Percentiles rank a stretch among this genome's conserved stretches.
These are phyloP conservation scores for Cyclotella sp. DNA, from an alignment of 108 stramenopile genomes.

Conservation along the genomic window DNA sequence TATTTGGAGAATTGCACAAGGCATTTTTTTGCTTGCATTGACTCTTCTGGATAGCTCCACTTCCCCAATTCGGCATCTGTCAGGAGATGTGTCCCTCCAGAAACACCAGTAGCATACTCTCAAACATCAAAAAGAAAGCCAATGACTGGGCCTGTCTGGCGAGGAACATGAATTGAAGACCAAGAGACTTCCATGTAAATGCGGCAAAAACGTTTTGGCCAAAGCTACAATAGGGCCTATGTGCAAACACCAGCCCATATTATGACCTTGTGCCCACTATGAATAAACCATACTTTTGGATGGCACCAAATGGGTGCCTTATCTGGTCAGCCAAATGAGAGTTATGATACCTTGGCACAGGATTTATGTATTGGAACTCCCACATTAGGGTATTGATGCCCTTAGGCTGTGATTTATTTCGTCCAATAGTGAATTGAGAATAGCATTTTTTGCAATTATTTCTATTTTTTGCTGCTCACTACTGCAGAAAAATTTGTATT, in stretches of 20 bases:
- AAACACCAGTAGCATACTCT: neutral
- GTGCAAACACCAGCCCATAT: neutral
- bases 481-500: too few species aligned
- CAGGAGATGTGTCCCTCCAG: neutral
- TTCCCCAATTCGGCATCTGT: neutral
- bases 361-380: slow-evolving; percentile 11
- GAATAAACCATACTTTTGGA: neutral
- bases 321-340: neutral
- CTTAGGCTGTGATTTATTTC: too few species aligned
- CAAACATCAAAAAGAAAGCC: neutral
- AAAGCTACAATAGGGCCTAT: slow-evolving; percentile 4
- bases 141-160: neutral
- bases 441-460: too few species aligned
- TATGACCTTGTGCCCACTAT: neutral
- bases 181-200: neutral
- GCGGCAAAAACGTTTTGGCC: slow-evolving; percentile 7
- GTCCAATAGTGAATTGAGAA: too few species aligned
- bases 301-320: neutral
- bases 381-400: neutral
- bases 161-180: neutral
- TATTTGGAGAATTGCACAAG: slow-evolving; percentile 2
- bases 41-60: neutral
- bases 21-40: neutral
- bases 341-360: neutral
- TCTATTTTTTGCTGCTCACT: too few species aligned